Evolutionary conservation across 75 land plant species (phyloP), one percentile per base, ranked within the genome.

Genomic region (Picea glauca): DNA sequence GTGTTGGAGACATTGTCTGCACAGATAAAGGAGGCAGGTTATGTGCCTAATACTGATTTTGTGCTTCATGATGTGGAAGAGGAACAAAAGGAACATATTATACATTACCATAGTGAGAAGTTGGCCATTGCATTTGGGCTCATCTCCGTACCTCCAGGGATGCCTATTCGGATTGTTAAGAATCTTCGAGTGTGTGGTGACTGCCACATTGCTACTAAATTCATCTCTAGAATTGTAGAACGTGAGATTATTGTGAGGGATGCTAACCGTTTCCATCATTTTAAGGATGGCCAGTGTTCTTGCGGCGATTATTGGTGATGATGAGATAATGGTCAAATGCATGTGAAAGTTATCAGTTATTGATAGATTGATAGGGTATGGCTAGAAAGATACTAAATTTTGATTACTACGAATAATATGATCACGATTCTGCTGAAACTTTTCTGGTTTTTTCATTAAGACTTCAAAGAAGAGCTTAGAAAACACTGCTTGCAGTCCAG

Each of bases 301-400:
- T 63, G 66, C 14, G 66, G 66, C 12, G 33, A 63, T 63, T 63
- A 63, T 63, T 63, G 66, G 66, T 63, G 66, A 63, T 63, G 66
- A 26, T 30, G 26, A 63, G 56, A 50, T 11, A 50, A 50, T 50
- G 9, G 56, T 9, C 56, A 50, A 50, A 9, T 50, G 56, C 56
- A 50, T 50, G 12, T 50, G 0, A 50, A 50, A 50, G 11, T 50
- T 50, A 1, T 50, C 56, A 50, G 56, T 50, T 50, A 9, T 50
- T 11, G 11, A 8, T 50, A 50, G 56, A 50, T 50, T 50, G 56
- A 50, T 50, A 50, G 56, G 56, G 12, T 11, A 50, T 11, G 56
- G 9, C 56, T 50, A 50, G 13, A 50, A 50, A 9, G 12, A 50
- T 9, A 50, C 56, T 2, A 50, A 50, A 50, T 50, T 50, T 50